Percentiles rank a stretch among this genome's conserved stretches.
Conservation (phyloP, 192 early-diverging fungal species). For the Pilaira anomala region DNA sequence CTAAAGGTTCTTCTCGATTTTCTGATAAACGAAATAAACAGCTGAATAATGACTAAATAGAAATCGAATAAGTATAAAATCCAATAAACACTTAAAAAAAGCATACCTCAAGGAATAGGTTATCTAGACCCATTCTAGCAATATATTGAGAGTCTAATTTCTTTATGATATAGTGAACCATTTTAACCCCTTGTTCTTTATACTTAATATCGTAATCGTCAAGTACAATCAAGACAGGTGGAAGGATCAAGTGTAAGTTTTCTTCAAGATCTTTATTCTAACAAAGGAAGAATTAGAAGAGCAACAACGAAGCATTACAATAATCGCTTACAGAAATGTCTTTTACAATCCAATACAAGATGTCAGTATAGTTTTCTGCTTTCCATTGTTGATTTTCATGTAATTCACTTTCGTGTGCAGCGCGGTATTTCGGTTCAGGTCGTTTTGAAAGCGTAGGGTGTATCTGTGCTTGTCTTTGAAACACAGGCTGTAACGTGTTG, state of each 20-base stretch:
- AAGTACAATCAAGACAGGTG: slow-evolving; percentile 19
- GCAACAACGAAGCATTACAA: neutral
- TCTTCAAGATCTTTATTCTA: slow-evolving; percentile 12
- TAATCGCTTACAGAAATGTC: neutral
- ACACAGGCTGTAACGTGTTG: slow-evolving; percentile 9
- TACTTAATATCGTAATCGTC: slow-evolving; percentile 28
- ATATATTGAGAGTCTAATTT: slow-evolving; percentile 10
- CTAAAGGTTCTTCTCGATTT: neutral
- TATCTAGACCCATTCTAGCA: slow-evolving; percentile 15
- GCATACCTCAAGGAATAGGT: slow-evolving; percentile 27
- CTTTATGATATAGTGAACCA: slow-evolving; percentile 17
- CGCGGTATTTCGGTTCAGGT: neutral
- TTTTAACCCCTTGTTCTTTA: slow-evolving; percentile 11
- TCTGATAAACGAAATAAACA: slow-evolving; percentile 22
- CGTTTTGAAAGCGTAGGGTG: slow-evolving; percentile 2
- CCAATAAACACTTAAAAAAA: no score
- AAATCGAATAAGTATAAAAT: slow-evolving; percentile 5
- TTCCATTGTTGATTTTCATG: slow-evolving; percentile 13
- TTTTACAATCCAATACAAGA: slow-evolving; percentile 19
- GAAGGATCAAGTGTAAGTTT: slow-evolving; percentile 3
- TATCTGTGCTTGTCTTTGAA: slow-evolving; percentile 11
- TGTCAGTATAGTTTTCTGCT: slow-evolving; percentile 8
- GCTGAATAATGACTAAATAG: slow-evolving; percentile 22
- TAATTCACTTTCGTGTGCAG: slow-evolving; percentile 4
- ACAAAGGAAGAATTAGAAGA: neutral